phyloP scores from a whole-genome alignment of 805 yeast genomes.

The Myxozyma lipomycoides region DNA sequence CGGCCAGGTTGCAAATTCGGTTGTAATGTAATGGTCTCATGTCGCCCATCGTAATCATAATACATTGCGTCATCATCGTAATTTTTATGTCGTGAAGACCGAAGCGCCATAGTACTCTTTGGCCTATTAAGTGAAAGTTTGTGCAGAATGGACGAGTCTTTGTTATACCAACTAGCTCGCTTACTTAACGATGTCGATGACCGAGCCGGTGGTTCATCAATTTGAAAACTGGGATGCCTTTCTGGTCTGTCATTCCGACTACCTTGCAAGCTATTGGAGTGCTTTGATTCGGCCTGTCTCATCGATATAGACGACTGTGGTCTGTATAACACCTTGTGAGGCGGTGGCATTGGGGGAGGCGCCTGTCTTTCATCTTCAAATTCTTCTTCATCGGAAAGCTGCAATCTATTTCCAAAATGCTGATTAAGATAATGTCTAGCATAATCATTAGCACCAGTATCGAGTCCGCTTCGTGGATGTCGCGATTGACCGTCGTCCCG shows the following conservation, averaged over 20 bases:
- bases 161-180: neutral
- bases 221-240: constrained; percentile 31
- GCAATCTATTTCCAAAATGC: neutral
- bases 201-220: constrained; percentile 2
- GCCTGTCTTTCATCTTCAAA: constrained; percentile 6
- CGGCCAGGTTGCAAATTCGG: constrained; percentile 1
- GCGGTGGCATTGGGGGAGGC: constrained; percentile 39
- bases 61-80: neutral
- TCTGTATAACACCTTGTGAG: constrained; percentile 32
- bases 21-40: constrained; percentile 3
- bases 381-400: neutral
- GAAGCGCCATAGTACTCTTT: constrained; percentile 18
- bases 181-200: neutral
- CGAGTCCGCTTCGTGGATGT: neutral
- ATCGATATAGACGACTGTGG: constrained; percentile 16
- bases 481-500: neutral
- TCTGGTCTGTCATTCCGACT: constrained; percentile 8
- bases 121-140: constrained; percentile 11
- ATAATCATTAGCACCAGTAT: neutral
- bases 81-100: neutral
- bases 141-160: constrained; percentile 1
- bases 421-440: neutral
- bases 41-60: neutral
- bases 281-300: constrained; percentile 1
- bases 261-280: neutral